Conservation (phyloP, 2,329 filamentous ascomycete genomes). For the Chrysoporthe deuterocubensis region DNA sequence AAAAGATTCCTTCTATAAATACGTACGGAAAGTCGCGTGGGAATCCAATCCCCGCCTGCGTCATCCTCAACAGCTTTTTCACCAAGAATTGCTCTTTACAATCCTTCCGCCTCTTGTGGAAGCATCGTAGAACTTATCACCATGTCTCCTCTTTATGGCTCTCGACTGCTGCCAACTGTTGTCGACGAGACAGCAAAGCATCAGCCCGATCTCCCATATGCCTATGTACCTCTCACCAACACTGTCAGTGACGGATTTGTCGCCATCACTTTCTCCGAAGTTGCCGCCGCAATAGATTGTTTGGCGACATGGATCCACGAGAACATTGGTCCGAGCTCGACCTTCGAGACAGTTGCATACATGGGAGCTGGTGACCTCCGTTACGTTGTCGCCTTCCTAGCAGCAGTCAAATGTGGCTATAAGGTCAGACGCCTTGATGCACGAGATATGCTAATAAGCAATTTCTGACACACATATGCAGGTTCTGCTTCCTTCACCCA, state of each 20-base stretch:
- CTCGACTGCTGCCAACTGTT: constrained; percentile 17
- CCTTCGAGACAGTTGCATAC: constrained; percentile 22
- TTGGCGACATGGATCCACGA: constrained; percentile 19
- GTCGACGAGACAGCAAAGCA: constrained; percentile 21
- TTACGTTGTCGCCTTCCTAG: constrained; percentile 20
- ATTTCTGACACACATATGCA: constrained; percentile 2
- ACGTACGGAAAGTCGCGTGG: too few relatives aligned
- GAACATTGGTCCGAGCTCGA: constrained; percentile 10
- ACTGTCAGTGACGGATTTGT: constrained; percentile 19
- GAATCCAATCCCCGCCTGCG: too few relatives aligned
- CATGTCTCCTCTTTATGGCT: constrained; percentile 15
- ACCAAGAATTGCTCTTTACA: background rate
- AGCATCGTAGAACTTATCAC: background rate
- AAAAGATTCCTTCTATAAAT: too few relatives aligned
- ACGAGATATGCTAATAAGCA: background rate
- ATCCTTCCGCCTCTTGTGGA: background rate
- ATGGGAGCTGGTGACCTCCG: constrained; percentile 19
- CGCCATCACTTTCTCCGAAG: constrained; percentile 14
- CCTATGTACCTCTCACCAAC: constrained; percentile 16
- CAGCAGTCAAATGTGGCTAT: constrained; percentile 25
- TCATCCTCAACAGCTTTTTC: too few relatives aligned
- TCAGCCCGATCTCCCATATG: constrained; percentile 18
- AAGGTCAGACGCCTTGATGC: background rate
- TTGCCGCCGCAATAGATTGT: constrained; percentile 11
- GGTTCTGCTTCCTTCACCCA: constrained; percentile 16